Conservation (phyloP, 192 early-diverging fungal genomes). For the Linnemannia hyalina region DNA sequence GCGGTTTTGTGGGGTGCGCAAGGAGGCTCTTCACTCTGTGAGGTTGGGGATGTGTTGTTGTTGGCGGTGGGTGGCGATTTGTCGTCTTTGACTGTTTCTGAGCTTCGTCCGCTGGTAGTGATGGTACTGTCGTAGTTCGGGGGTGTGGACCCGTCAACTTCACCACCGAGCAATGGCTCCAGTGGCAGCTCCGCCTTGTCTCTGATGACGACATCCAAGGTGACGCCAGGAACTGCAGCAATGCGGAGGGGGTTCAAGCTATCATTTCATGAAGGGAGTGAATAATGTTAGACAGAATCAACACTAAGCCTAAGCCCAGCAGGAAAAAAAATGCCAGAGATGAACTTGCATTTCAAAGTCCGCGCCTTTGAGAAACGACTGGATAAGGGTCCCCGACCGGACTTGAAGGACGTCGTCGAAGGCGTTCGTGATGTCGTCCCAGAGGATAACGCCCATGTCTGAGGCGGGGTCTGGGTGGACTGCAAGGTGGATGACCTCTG, state of each 20-base stretch:
- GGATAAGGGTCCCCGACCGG: background rate
- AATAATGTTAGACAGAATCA: too few relatives aligned
- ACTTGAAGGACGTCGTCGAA: background rate
- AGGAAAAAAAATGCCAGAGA: background rate
- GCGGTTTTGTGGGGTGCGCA: background rate
- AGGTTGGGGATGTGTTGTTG: background rate
- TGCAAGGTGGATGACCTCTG: too few relatives aligned
- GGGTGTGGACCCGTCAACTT: background rate
- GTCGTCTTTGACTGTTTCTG: background rate
- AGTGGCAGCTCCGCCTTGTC: background rate
- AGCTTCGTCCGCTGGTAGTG: background rate
- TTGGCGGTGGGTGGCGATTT: background rate
- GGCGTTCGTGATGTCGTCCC: background rate
- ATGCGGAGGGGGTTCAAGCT: background rate
- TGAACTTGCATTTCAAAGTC: background rate
- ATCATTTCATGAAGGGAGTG: background rate
- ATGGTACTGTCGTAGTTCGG: background rate
- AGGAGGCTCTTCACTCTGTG: background rate
- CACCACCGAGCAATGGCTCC: background rate
- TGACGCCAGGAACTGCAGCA: background rate
- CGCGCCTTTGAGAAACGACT: background rate
- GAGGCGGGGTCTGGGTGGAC: background rate
- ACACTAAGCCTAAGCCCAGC: too few relatives aligned
- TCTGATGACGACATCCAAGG: background rate
- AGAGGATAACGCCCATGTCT: background rate